phyloP scores from a whole-genome alignment of 2,329 filamentous ascomycete species.

The Fusarium brachygibbosum region DNA sequence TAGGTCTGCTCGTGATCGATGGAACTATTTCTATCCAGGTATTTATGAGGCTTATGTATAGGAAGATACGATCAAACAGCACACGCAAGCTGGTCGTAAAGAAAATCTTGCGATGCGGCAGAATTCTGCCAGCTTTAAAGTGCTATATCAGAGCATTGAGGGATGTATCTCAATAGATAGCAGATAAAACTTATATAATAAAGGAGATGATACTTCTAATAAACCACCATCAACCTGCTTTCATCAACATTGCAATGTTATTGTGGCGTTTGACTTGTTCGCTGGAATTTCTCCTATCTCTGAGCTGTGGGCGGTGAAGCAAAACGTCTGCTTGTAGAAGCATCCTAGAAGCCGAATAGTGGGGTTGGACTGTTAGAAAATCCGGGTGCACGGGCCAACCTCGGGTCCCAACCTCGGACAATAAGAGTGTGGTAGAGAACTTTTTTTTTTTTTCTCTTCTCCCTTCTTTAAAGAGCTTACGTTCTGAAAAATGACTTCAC shows the following conservation, averaged over 20 bases:
- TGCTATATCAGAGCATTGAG: background rate
- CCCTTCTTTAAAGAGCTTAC: conserved; percentile 44
- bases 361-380: conserved; percentile 39
- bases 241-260: conserved; percentile 8
- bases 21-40: background rate
- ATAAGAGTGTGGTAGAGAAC: conserved; percentile 48
- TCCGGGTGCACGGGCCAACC: conserved; percentile 44
- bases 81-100: background rate
- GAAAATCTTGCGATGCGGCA: conserved; percentile 6
- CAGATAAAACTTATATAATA: background rate
- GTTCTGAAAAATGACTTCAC: conserved; percentile 48
- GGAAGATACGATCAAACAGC: background rate
- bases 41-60: background rate
- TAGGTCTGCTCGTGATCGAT: background rate
- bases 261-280: conserved; percentile 42
- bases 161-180: background rate
- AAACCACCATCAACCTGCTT: background rate
- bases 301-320: conserved; percentile 38
- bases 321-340: conserved; percentile 37
- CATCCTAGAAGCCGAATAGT: conserved; percentile 35
- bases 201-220: background rate
- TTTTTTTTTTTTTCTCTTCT: conserved; percentile 52
- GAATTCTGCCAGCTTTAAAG: conserved; percentile 2
- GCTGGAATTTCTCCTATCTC: conserved; percentile 45
- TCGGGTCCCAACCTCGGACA: conserved; percentile 39